Conservation (phyloP, 495 filamentous ascomycete species). For the Niebla homalea region DNA sequence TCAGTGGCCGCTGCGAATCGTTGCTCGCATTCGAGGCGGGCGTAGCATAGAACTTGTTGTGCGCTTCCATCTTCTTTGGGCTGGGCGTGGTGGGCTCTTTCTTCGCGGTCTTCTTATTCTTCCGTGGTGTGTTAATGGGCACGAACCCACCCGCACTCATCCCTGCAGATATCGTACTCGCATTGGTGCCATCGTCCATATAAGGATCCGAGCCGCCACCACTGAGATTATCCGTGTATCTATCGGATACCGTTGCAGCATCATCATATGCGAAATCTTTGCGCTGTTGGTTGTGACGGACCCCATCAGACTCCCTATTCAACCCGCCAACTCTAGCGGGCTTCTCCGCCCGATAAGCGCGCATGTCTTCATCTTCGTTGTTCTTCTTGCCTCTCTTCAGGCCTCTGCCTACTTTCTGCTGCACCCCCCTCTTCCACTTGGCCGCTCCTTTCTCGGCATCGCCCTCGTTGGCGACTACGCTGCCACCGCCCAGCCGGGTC, state of each 20-base stretch:
- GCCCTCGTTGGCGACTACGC: conserved; percentile 52
- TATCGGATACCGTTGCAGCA: not conserved
- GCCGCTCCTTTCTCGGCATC: conserved; percentile 35
- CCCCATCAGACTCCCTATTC: conserved; percentile 64
- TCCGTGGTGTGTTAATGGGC: conserved; percentile 9
- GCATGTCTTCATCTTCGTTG: conserved; percentile 53
- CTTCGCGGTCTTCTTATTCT: not conserved
- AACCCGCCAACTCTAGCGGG: conserved; percentile 73
- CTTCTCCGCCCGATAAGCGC: conserved; percentile 72
- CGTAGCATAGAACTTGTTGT: conserved; percentile 32
- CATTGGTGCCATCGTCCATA: conserved; percentile 22
- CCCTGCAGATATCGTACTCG: conserved; percentile 27
- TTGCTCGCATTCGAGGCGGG: conserved; percentile 39
- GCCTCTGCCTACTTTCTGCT: conserved; percentile 29
- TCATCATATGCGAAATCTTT: too few relatives aligned
- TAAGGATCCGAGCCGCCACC: conserved; percentile 1
- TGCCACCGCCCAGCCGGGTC: conserved; percentile 69
- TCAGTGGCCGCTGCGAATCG: conserved; percentile 41
- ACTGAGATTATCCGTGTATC: not conserved
- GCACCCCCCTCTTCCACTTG: conserved; percentile 29
- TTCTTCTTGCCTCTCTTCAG: conserved; percentile 29
- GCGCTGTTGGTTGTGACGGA: conserved; percentile 22
- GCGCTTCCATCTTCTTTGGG: conserved; percentile 24
- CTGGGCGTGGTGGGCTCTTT: conserved; percentile 11
- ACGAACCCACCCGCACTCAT: conserved; percentile 22